These are phyloP conservation scores for Fusarium goolgardi DNA, from an alignment of 2,329 filamentous ascomycete species.

Conservation along the genomic window DNA sequence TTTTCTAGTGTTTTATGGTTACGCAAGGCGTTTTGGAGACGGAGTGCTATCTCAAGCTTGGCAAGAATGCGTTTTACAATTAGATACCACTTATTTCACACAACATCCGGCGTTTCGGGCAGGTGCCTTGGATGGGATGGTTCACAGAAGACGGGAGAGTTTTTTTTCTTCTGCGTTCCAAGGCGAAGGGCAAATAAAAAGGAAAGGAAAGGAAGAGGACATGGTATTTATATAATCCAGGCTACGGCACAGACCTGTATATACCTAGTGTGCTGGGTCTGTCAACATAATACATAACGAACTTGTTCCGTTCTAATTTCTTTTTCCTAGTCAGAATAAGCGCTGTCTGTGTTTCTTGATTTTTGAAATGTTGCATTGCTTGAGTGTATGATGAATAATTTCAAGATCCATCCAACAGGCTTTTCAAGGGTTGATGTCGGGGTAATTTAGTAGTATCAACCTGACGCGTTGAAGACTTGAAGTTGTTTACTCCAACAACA, in stretches of 20 bases:
- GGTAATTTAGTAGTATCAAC: neutral
- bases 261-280: neutral
- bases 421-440: neutral
- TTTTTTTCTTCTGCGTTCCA: neutral
- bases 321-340: neutral
- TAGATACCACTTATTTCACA: conserved; percentile 37
- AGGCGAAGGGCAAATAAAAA: neutral
- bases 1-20: neutral
- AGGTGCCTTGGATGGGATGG: conserved; percentile 2
- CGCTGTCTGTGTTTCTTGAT: neutral
- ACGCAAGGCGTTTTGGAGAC: conserved; percentile 32
- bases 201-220: neutral
- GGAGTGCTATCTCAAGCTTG: conserved; percentile 9
- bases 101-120: conserved; percentile 31
- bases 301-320: neutral
- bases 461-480: neutral
- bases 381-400: no score
- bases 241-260: neutral
- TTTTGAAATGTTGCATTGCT: neutral
- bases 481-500: neutral
- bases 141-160: neutral
- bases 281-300: neutral
- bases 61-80: conserved; percentile 32
- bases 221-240: neutral
- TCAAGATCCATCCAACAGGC: neutral